These are phyloP conservation scores for Huiozyma sinensis DNA, from an alignment of 805 yeast genomes.

Conservation along the genomic window DNA sequence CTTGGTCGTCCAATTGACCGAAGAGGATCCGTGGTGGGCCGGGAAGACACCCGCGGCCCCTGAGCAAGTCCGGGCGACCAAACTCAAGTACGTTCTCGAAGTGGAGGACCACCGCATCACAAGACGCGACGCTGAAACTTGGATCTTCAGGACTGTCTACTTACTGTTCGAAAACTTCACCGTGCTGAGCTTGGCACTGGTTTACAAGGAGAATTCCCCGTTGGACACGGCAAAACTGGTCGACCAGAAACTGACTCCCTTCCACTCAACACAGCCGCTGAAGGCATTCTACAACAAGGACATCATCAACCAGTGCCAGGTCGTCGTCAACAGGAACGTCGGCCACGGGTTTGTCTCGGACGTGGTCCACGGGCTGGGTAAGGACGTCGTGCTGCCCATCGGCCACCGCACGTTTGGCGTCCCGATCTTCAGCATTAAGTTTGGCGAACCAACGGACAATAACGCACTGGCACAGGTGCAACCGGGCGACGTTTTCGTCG, in stretches of 20 bases:
- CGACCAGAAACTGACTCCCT: conserved; percentile 20
- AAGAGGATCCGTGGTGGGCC: conserved; percentile 57
- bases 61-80: conserved; percentile 3
- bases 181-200: conserved; percentile 48
- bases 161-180: conserved; percentile 65
- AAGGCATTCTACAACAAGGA: conserved; percentile 42
- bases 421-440: conserved; percentile 39
- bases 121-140: conserved; percentile 46
- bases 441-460: conserved; percentile 34
- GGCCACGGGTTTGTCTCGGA: conserved; percentile 7
- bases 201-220: conserved; percentile 47
- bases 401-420: conserved; percentile 65
- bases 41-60: conserved; percentile 42
- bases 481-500: conserved; percentile 78
- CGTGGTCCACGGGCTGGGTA: conserved; percentile 1
- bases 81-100: conserved; percentile 39
- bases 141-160: conserved; percentile 53
- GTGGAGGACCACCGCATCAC: conserved; percentile 44
- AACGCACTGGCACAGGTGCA: conserved; percentile 49
- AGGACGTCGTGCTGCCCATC: conserved; percentile 30
- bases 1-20: conserved; percentile 15
- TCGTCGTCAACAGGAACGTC: conserved; percentile 21
- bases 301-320: conserved; percentile 37
- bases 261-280: conserved; percentile 16
- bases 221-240: conserved; percentile 32